Percentiles rank a stretch among this genome's conserved stretches.
phyloP scores from a whole-genome alignment of 1,284 basidiomycete species.

The Trichosporon inkin region DNA sequence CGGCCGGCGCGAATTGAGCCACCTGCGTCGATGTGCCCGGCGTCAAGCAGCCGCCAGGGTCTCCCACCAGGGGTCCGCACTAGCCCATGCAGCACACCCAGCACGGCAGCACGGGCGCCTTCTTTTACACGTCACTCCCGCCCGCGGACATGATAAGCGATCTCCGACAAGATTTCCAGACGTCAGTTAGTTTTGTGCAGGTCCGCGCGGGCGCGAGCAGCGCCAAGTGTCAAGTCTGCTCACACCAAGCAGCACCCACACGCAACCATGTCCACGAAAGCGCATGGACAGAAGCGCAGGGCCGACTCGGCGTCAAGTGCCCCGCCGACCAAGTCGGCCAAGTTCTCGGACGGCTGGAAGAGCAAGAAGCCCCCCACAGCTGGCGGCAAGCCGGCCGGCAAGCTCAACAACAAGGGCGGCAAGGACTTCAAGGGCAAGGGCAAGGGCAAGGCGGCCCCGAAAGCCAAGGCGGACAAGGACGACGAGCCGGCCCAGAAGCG shows the following conservation, averaged over 20 bases:
- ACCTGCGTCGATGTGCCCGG: background rate
- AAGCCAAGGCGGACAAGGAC: conserved; percentile 4
- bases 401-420: conserved; percentile 13
- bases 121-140: too few relatives aligned
- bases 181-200: background rate
- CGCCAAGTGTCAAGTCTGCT: background rate
- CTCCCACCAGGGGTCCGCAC: background rate
- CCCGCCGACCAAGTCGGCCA: conserved; percentile 14
- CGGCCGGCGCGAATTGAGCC: too few relatives aligned
- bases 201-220: background rate
- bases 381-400: conserved; percentile 5
- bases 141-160: too few relatives aligned
- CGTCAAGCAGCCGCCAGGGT: too few relatives aligned
- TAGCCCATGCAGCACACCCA: background rate
- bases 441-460: background rate
- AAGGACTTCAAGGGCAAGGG: conserved; percentile 11
- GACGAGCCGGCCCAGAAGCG: conserved; percentile 15
- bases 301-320: conserved; percentile 13
- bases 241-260: conserved; percentile 7
- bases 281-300: conserved; percentile 18
- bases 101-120: too few relatives aligned
- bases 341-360: conserved; percentile 9
- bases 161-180: conserved; percentile 2
- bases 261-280: conserved; percentile 15
- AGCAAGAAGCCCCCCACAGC: background rate